A percentile compares a stretch with the other conserved stretches of the same genome.
Conservation (phyloP, 75 land plant species). For the Selaginella tamariscina region DNA sequence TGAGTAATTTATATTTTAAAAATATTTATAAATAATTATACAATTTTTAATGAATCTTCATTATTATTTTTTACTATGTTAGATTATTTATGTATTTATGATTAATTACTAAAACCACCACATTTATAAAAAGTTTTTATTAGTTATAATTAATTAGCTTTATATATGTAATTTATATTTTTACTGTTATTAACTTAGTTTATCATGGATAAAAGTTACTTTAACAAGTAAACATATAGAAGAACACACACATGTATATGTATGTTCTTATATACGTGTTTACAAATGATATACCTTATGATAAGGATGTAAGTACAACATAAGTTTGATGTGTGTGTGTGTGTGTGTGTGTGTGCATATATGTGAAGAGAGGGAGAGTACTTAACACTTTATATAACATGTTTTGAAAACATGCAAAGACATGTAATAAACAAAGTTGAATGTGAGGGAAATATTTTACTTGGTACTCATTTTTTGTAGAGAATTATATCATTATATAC, state of each 20-base stretch:
- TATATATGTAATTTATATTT: too few relatives aligned
- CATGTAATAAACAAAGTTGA: conserved; percentile 58
- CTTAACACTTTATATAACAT: conserved; percentile 22
- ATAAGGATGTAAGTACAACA: too few relatives aligned
- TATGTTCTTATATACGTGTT: too few relatives aligned
- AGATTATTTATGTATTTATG: background rate
- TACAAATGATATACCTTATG: too few relatives aligned
- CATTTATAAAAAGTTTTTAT: too few relatives aligned
- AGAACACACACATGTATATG: background rate
- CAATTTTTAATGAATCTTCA: background rate
- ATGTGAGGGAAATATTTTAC: conserved; percentile 42
- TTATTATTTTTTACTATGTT: background rate
- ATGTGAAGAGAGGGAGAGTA: conserved; percentile 3
- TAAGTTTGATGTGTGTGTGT: conserved; percentile 41
- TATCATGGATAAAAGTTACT: background rate
- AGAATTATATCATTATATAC: conserved; percentile 7
- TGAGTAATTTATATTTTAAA: conserved; percentile 53
- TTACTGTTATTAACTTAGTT: too few relatives aligned
- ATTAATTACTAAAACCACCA: background rate
- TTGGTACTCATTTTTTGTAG: background rate
- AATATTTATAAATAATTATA: too few relatives aligned
- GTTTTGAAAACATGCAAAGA: conserved; percentile 73
- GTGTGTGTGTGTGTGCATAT: conserved; percentile 12
- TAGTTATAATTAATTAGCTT: too few relatives aligned
- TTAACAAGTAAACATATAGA: background rate